Evolutionary conservation across 2,329 filamentous ascomycete genomes (phyloP).

Genomic region (Colletotrichum karsti): DNA sequence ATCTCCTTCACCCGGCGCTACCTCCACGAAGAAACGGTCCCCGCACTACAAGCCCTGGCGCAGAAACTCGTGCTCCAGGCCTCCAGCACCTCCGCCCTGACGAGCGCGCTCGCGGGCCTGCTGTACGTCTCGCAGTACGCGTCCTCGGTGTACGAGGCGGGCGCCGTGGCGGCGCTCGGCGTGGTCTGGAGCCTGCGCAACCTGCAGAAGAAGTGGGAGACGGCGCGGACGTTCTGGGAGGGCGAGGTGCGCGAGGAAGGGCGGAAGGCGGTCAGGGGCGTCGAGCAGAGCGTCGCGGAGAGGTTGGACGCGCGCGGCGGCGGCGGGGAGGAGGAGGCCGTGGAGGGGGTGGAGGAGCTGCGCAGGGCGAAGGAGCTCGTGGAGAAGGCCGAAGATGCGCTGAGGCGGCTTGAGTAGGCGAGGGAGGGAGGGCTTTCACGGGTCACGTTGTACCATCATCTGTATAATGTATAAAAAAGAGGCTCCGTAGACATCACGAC

Average conservation of each 20-base stretch:
- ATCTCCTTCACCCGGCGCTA: slow-evolving; percentile 77
- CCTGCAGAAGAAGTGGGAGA: slow-evolving; percentile 71
- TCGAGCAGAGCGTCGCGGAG: slow-evolving; percentile 60
- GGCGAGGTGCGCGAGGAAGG: slow-evolving; percentile 74
- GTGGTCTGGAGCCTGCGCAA: slow-evolving; percentile 66
- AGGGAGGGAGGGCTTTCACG: neutral
- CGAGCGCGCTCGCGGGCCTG: slow-evolving; percentile 61
- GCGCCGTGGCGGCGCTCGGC: slow-evolving; percentile 68
- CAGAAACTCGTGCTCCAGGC: slow-evolving; percentile 81
- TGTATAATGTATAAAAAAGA: slow-evolving; percentile 26
- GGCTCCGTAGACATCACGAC: slow-evolving; percentile 9
- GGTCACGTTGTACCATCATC: slow-evolving; percentile 21
- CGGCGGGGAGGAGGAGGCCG: slow-evolving; percentile 32
- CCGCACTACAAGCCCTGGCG: slow-evolving; percentile 75
- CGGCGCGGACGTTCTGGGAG: slow-evolving; percentile 69
- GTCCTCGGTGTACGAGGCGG: slow-evolving; percentile 66
- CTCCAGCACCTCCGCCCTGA: slow-evolving; percentile 74
- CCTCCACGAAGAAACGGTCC: slow-evolving; percentile 72
- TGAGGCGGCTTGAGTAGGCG: slow-evolving; percentile 55
- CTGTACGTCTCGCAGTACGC: slow-evolving; percentile 65
- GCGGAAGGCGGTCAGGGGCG: slow-evolving; percentile 66
- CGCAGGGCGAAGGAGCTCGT: slow-evolving; percentile 54
- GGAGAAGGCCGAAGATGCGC: slow-evolving; percentile 56
- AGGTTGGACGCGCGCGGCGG: slow-evolving; percentile 49
- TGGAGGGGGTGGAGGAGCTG: slow-evolving; percentile 42